Conservation (phyloP, 176 grass and related monocot genomes). For the Hordeum vulgare region MorexV3_pseudomolecules_assembly NC_058518.1:349254849-349255348, state of each 20-base stretch:
- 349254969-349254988: not conserved
- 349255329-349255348: slow-evolving; percentile 68
- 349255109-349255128: slow-evolving; percentile 16
- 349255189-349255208: slow-evolving; percentile 4
- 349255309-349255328: slow-evolving; percentile 69
- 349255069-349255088: not conserved
- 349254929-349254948: slow-evolving; percentile 28
- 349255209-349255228: slow-evolving; percentile 32
- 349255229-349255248: slow-evolving; percentile 35
- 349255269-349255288: slow-evolving; percentile 69
- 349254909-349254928: not conserved
- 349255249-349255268: slow-evolving; percentile 44
- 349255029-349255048: not conserved
- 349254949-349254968: slow-evolving; percentile 50
- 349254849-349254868: not conserved
- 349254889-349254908: slow-evolving; percentile 32
- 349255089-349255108: not conserved
- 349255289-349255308: slow-evolving; percentile 77
- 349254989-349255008: not conserved
- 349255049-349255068: slow-evolving; percentile 22
- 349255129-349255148: not conserved
- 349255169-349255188: slow-evolving; percentile 24
- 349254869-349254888: not conserved
- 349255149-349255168: slow-evolving; percentile 31
- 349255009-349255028: not conserved